Evolutionary conservation across 768 basidiomycete genomes (phyloP), one percentile per base, ranked within the genome.

Genomic region (Rhodotorula babjevae): DNA sequence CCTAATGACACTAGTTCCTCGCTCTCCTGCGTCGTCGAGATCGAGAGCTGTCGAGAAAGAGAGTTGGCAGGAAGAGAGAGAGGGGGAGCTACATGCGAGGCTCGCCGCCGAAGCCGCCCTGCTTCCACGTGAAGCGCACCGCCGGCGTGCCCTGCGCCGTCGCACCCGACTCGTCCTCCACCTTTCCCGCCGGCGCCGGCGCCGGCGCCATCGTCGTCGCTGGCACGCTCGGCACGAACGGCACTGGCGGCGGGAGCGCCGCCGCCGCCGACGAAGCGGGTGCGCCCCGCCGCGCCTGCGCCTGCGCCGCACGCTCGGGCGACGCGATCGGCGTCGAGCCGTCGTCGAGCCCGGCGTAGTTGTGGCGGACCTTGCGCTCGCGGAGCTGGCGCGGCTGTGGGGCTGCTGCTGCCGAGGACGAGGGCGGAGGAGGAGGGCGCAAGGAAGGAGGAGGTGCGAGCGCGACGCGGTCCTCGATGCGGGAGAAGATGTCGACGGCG

Each of bases 51-150:
- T n/a, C 36, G 36, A 36, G 36, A 36, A 36, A 36, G 36, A 36
- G 9, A 36, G 36, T n/a, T n/a, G n/a, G n/a, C 4, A 36, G 36
- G 36, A 36, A 36, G 36, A 36, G 36, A 36, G 36, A 36, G 36
- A 36, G 36, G 5, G 36, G 9, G 36, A 36, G 36, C 52, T 40
- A 72, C 66, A 65, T 65, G 23, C 71, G 42, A 1, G 71, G 66
- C 60, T 53, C 62, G 42, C 62, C 71, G 36, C 25, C 52, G 36
- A 72, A 65, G 0, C 71, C 71, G 33, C 71, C 71, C 46, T 72
- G 67, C 59, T 68, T 72, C 67, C 67, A 72, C 33, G 67, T 67
- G 31, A 72, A 72, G 19, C 49, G 60, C 33, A 72, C 33, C 31
- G 63, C 16, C 25, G 42, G 69, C 46, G 29, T 65, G 36, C 52